Evolutionary conservation across 441 rosid species (phyloP).

Genomic region (Gossypium schwendimanii): DNA sequence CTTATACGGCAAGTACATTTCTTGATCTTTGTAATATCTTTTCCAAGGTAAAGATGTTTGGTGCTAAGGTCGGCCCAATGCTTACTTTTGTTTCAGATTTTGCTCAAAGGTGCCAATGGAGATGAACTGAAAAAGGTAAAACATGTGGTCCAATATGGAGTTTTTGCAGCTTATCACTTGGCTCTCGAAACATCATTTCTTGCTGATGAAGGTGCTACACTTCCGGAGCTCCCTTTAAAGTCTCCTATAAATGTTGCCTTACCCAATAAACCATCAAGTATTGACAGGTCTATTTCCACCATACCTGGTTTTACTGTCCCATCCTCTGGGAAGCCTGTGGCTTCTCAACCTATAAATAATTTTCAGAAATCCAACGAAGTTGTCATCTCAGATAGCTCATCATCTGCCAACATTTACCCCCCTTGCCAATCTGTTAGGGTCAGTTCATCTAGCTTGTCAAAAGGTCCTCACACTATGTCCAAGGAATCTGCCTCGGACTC

Average conservation of each 20-base stretch:
- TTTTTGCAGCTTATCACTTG: conserved; percentile 79
- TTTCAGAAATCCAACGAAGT: conserved; percentile 28
- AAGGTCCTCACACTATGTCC: conserved; percentile 25
- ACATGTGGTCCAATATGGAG: conserved; percentile 72
- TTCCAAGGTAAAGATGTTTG: background rate
- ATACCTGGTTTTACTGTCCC: conserved; percentile 58
- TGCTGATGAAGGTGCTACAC: conserved; percentile 78
- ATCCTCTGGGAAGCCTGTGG: conserved; percentile 32
- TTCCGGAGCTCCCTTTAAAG: conserved; percentile 59
- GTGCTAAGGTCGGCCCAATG: conserved; percentile 1
- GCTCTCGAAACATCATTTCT: conserved; percentile 74
- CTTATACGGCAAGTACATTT: background rate
- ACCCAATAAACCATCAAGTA: conserved; percentile 52
- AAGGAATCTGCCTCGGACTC: conserved; percentile 16
- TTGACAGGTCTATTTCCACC: conserved; percentile 61
- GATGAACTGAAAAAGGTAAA: conserved; percentile 70
- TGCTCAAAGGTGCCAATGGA: conserved; percentile 62
- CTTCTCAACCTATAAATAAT: conserved; percentile 30
- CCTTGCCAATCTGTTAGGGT: conserved; percentile 29
- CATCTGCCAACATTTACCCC: conserved; percentile 29
- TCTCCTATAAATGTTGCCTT: conserved; percentile 67
- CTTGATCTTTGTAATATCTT: background rate
- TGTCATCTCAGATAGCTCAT: conserved; percentile 22
- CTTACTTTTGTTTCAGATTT: conserved; percentile 41
- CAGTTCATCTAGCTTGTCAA: conserved; percentile 29